Evolutionary conservation across 441 rosid genomes (phyloP).

Genomic region (Breynia disticha): DNA sequence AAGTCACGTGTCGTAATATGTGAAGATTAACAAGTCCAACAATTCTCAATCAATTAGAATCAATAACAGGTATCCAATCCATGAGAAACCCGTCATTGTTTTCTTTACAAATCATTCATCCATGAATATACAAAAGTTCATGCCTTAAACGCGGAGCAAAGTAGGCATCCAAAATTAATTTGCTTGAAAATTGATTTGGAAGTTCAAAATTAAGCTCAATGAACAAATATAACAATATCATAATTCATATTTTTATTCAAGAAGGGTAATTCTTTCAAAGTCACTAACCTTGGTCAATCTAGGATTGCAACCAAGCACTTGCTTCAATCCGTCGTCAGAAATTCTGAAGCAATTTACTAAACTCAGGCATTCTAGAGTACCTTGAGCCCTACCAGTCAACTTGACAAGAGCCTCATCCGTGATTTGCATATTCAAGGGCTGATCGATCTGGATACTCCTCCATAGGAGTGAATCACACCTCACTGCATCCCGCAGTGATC

Average conservation of each 20-base stretch:
- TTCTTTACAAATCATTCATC: no score
- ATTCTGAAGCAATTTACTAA: conserved; percentile 52
- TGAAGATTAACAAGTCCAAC: no score
- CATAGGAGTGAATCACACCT: conserved; percentile 47
- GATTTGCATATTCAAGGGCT: conserved; percentile 52
- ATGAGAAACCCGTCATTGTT: no score
- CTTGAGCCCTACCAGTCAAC: conserved; percentile 53
- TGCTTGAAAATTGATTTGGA: no score
- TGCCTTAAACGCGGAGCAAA: no score
- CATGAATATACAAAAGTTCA: no score
- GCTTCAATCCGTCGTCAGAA: conserved; percentile 52
- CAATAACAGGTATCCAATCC: no score
- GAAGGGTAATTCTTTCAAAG: neutral
- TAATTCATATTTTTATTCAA: neutral
- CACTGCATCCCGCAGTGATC: conserved; percentile 38
- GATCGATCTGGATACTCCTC: conserved; percentile 53
- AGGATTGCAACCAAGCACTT: conserved; percentile 52
- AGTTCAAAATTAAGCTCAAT: no score
- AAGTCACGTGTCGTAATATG: no score
- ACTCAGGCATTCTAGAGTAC: conserved; percentile 57
- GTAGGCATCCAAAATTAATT: no score
- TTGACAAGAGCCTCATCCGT: conserved; percentile 54
- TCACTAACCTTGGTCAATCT: conserved; percentile 46
- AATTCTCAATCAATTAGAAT: no score
- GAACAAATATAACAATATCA: no score